A percentile compares a stretch with the other conserved stretches of the same genome.
Conservation (phyloP, 352 stramenopile genomes). For the Globisporangium viniferum region DNA sequence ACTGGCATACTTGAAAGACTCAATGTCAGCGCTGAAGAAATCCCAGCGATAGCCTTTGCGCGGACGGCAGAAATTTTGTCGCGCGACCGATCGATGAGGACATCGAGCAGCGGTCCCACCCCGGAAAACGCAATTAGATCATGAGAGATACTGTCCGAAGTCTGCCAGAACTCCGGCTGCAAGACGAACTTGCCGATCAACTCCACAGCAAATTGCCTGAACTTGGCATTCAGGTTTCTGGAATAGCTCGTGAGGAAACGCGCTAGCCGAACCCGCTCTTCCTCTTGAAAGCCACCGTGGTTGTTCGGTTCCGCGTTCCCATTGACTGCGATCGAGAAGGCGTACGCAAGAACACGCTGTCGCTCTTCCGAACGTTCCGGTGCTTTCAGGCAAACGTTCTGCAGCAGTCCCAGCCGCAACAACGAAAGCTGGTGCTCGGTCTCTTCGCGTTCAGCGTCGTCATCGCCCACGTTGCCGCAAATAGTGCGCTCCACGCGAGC, state of each 20-base stretch:
- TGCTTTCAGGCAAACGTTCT: constrained; percentile 76
- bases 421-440: constrained; percentile 37
- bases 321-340: constrained; percentile 40
- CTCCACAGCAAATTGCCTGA: constrained; percentile 80
- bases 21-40: constrained; percentile 60
- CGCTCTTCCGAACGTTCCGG: constrained; percentile 71
- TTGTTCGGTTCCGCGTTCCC: constrained; percentile 10
- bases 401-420: constrained; percentile 51
- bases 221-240: constrained; percentile 67
- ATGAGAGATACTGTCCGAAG: constrained; percentile 19
- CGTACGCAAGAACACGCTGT: constrained; percentile 57
- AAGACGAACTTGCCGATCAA: constrained; percentile 64
- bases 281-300: constrained; percentile 32
- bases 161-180: constrained; percentile 56
- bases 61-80: constrained; percentile 81
- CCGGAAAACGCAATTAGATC: constrained; percentile 47
- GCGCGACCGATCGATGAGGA: constrained; percentile 68
- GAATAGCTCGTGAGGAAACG: constrained; percentile 79
- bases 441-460: constrained; percentile 31
- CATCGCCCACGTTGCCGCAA: constrained; percentile 10
- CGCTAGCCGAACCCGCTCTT: constrained; percentile 56
- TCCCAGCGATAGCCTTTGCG: constrained; percentile 74
- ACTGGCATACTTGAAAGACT: constrained; percentile 36
- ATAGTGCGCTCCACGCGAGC: constrained; percentile 29
- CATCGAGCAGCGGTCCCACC: constrained; percentile 53